phyloP scores from a whole-genome alignment of 768 basidiomycete species.

The Tulasnella sp. region DNA sequence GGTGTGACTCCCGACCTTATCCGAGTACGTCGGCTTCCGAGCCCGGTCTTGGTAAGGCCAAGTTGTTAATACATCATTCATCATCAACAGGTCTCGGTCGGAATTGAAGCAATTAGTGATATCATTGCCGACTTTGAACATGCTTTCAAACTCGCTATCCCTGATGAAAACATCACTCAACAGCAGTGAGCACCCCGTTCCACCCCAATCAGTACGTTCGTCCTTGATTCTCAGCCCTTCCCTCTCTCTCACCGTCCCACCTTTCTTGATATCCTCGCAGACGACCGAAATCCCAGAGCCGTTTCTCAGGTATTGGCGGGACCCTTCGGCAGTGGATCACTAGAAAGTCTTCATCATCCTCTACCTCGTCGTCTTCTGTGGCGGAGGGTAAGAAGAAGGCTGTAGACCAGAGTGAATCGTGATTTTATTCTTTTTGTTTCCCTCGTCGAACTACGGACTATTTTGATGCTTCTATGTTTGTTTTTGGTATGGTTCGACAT shows the following conservation, averaged over 20 bases:
- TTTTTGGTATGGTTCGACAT: background rate
- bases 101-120: conserved; percentile 15
- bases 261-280: background rate
- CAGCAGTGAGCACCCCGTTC: background rate
- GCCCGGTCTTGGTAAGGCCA: background rate
- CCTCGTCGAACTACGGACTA: background rate
- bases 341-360: background rate
- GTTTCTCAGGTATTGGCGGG: background rate
- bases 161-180: conserved; percentile 5
- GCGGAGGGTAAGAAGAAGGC: background rate
- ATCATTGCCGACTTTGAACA: conserved; percentile 19
- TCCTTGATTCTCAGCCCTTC: background rate
- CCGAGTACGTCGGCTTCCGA: background rate
- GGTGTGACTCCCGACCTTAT: conserved; percentile 13
- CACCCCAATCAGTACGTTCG: background rate
- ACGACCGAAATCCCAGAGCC: background rate
- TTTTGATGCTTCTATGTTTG: background rate
- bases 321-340: background rate
- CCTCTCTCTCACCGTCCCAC: background rate
- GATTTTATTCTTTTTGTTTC: background rate
- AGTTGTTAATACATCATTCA: background rate
- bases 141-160: conserved; percentile 15
- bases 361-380: background rate
- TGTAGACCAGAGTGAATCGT: background rate
- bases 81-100: conserved; percentile 17